Base-by-base conservation (phyloP, 192 early-diverging fungal species). In the Backusella australiensis region DNA sequence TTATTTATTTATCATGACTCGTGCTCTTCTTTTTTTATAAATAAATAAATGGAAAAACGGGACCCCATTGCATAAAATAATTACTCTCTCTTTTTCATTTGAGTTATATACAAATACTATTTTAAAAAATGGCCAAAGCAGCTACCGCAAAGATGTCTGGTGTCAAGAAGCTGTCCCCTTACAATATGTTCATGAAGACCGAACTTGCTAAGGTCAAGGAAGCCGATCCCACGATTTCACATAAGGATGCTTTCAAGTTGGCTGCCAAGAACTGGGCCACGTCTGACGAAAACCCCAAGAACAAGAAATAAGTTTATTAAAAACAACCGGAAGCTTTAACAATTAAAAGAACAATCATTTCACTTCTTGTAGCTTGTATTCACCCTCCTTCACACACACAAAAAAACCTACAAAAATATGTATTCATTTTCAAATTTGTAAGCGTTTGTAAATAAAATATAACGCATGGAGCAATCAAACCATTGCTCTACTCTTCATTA, bases 201-300 rank as follows among this genome's bases (percentile, higher is more conserved):
- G 75, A 77, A 77, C 69, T 77, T 17, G 69, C 75, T 69, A 77
- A 77, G 29, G 75, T 77, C 15, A 77, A 77, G 75, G 38, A 34
- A 41, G 75, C 49, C 34, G 52, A 77, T 41, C 75, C 75, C 36
- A 69, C 35, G 19, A 53, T 77, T 42, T 38, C 69, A 21, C 75
- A 77, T 69, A 77, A 77, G 69, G 75, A 77, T 69, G 75, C 70
- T 34, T 72, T 72, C 41, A 72, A 72, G 44, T 44, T 44, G 21
- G 70, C 70, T 19, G 70, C 70, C 41, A 39, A 71, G 41, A 71
- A 71, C 70, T 71, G 70, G 70, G 44, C 26, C 14, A 71, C 52
- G 42, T 23, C 70, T 44, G 19, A 14, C 17, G 70, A 71, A 15
- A 71, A 71, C 70, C 70, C 70, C n/a, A 71, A 71, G 44, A 71